Conservation (phyloP, 108 stramenopile genomes). For the Thalassiosira profunda region DNA sequence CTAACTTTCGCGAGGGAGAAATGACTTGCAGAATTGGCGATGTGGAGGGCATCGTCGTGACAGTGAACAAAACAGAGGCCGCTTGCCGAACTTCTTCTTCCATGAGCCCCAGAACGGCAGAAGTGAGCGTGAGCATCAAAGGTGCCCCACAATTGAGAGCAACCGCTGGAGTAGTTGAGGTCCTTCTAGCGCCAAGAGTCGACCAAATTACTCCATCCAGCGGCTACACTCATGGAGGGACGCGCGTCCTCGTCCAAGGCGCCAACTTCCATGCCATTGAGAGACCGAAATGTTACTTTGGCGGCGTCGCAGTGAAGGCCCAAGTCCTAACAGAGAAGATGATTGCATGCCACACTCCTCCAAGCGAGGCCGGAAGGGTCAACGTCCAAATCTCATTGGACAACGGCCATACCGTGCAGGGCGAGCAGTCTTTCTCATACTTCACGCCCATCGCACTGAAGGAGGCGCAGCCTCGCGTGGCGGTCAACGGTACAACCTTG, state of each 20-base stretch:
- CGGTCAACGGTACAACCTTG: background rate
- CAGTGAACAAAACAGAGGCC: background rate
- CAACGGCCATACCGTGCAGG: background rate
- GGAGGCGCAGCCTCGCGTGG: background rate
- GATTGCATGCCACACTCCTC: slow-evolving; percentile 1
- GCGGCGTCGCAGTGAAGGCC: background rate
- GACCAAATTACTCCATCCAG: background rate
- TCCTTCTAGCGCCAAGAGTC: background rate
- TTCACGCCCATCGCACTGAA: background rate
- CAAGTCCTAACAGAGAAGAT: background rate
- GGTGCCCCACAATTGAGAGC: slow-evolving; percentile 1
- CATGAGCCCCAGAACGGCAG: background rate
- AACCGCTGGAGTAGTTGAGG: background rate
- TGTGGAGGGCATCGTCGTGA: background rate
- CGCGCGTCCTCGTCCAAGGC: background rate
- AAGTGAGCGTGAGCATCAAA: background rate
- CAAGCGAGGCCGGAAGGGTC: background rate
- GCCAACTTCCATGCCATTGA: background rate
- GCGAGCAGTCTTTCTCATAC: background rate
- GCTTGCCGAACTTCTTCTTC: background rate
- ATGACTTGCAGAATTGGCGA: slow-evolving; percentile 1
- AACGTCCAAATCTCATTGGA: background rate
- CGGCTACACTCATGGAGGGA: background rate
- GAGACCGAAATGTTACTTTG: background rate
- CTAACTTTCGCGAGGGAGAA: background rate